Evolutionary conservation across 129 eudicot species (phyloP), one percentile per base, ranked within the genome.

Genomic region (Centella asiatica): DNA sequence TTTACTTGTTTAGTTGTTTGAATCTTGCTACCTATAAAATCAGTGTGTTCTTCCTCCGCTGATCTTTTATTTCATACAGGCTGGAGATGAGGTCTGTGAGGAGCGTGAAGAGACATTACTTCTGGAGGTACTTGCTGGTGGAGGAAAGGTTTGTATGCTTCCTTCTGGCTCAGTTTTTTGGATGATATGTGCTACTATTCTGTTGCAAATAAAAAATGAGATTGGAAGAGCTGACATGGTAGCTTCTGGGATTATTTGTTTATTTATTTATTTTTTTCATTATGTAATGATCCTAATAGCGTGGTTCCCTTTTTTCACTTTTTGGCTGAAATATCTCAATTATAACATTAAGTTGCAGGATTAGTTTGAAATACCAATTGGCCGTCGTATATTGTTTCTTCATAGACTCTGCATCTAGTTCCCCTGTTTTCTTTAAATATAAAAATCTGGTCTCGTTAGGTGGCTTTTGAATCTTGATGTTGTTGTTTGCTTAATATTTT

Each of bases 111-210:
- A 93, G 85, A 78, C 79, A 29, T 76, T 76, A 24, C 70, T 92
- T 75, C 79, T 87, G 71, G 83, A 84, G 72, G 77, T 93, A 76
- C 86, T 87, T 82, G 96, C 95, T 72, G 74, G 72, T 65, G 96
- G 99, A 28, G 99, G 96, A 74, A 93, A 87, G 96, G 99, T 93
- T 66, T 56, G 86, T 74, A 22, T 64, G 44, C 28, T 39, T n/a
- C n/a, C n/a, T n/a, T n/a, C n/a, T n/a, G n/a, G n/a, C n/a, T n/a
- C n/a, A n/a, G n/a, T n/a, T n/a, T n/a, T n/a, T n/a, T n/a, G n/a
- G n/a, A n/a, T n/a, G n/a, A n/a, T n/a, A n/a, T n/a, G n/a, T n/a
- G n/a, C n/a, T n/a, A n/a, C n/a, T n/a, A n/a, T n/a, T n/a, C n/a
- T n/a, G 27, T 13, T 42, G 50, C 34, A 14, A 42, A 27, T 24